These are phyloP conservation scores for Parietichytrium sp. DNA, from an alignment of 108 stramenopile species.

Conservation along the genomic window DNA sequence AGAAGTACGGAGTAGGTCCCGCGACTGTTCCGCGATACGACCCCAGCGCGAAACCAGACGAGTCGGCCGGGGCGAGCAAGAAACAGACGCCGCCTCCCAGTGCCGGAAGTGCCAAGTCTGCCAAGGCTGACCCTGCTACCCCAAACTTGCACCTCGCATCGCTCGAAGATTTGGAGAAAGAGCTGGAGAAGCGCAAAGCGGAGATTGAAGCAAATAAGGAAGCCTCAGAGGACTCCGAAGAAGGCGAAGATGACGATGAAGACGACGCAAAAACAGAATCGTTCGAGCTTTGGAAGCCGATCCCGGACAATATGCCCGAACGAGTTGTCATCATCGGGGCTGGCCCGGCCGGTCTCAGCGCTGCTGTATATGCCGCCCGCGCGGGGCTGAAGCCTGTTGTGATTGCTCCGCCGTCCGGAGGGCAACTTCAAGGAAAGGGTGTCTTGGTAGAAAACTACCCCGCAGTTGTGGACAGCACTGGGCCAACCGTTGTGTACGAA, in stretches of 20 bases:
- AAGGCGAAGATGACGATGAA: conserved; percentile 62
- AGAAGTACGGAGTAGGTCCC: conserved; percentile 75
- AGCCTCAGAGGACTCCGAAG: conserved; percentile 70
- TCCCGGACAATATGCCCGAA: conserved; percentile 65
- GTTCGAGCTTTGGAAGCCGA: conserved; percentile 64
- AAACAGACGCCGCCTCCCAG: conserved; percentile 38
- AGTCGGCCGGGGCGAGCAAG: conserved; percentile 42
- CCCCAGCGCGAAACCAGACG: conserved; percentile 41
- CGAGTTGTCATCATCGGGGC: conserved; percentile 82
- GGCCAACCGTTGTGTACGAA: conserved; percentile 73
- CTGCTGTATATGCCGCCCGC: conserved; percentile 88
- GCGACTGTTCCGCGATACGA: conserved; percentile 59
- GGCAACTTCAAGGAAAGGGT: conserved; percentile 86
- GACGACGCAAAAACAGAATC: conserved; percentile 25
- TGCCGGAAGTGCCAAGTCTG: background rate
- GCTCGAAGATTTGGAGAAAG: conserved; percentile 72
- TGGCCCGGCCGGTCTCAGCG: conserved; percentile 84
- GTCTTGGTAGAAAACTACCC: conserved; percentile 93
- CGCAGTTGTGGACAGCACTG: conserved; percentile 75
- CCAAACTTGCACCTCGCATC: conserved; percentile 76
- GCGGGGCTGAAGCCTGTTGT: conserved; percentile 81
- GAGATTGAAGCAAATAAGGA: conserved; percentile 71
- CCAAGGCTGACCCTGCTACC: conserved; percentile 40
- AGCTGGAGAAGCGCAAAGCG: conserved; percentile 73
- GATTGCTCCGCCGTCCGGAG: conserved; percentile 80